phyloP scores from a whole-genome alignment of 352 stramenopile genomes.

The Phytophthora syringae region DNA sequence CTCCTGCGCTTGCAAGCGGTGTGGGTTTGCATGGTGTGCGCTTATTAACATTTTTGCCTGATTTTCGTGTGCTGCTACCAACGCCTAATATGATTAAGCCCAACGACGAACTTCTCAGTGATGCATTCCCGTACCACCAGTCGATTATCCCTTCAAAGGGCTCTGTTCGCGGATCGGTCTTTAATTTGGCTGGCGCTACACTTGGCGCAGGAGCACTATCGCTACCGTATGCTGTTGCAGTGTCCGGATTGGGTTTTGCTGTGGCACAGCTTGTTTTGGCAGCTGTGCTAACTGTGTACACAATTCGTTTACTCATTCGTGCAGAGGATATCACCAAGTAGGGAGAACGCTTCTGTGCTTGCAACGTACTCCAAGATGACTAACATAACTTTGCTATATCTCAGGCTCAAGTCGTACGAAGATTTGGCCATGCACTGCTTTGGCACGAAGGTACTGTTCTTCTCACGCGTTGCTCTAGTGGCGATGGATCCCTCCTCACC shows the following conservation, averaged over 20 bases:
- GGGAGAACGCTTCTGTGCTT: slow-evolving; percentile 3
- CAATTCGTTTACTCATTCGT: slow-evolving; percentile 82
- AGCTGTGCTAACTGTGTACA: slow-evolving; percentile 80
- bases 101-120: slow-evolving; percentile 52
- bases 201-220: slow-evolving; percentile 80
- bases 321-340: slow-evolving; percentile 84
- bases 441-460: slow-evolving; percentile 59
- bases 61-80: neutral
- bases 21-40: neutral
- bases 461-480: neutral
- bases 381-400: slow-evolving; percentile 5
- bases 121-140: slow-evolving; percentile 80
- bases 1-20: neutral
- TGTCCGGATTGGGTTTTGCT: slow-evolving; percentile 82
- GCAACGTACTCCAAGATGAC: neutral
- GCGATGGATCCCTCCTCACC: neutral
- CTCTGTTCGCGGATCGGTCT: slow-evolving; percentile 85
- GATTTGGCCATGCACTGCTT: slow-evolving; percentile 87
- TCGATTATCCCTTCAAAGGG: slow-evolving; percentile 83
- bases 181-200: slow-evolving; percentile 85
- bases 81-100: slow-evolving; percentile 13
- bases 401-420: slow-evolving; percentile 86
- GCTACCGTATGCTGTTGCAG: slow-evolving; percentile 80
- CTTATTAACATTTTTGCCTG: slow-evolving; percentile 4
- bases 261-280: slow-evolving; percentile 74